Evolutionary conservation across 805 yeast species (phyloP), one percentile per base, ranked within the genome.

Genomic region (Wickerhamomyces bisporus): DNA sequence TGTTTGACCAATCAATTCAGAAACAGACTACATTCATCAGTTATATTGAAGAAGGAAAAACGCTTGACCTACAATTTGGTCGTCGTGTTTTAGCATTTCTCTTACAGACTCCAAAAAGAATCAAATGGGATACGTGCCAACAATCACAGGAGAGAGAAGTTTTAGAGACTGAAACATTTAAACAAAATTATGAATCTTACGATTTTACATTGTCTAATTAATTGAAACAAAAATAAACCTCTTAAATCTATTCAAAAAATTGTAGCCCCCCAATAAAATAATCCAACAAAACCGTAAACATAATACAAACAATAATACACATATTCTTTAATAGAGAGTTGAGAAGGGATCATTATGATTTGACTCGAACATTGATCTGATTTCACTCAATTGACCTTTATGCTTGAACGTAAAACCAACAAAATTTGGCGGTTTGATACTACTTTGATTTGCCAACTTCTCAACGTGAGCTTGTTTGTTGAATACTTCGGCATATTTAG

Each of bases 371-470:
- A 53, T 45, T 16, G 39, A 41, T 41, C 57, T 53, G 26, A 52
- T 39, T 30, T 53, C 43, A 26, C 38, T 50, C 38, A 55, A 26
- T 36, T 55, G 51, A 9, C 65, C 66, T 44, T 66, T 84, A 60
- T 94, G 98, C 62, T 86, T 85, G 66, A 87, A 93, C 1, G 99
- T 93, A 62, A 93, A 93, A 0, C 99, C 99, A 42, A 91, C 86
- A 58, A 93, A 85, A 52, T 82, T 81, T 39, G 85, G 78, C 17
- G 79, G 68, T 25, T 74, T 68, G 39, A 73, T 70, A 30, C 72
- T 72, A 23, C 75, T 72, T 56, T 75, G 66, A 36, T 82, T 89
- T 25, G 93, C 83, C 55, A 89, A 63, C 45, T 72, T 79, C 58
- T 89, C 96, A 52, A 86, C 81, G 45, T 84, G 86, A 21, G 76